A percentile compares a stretch with the other conserved stretches of the same genome.
phyloP scores from a whole-genome alignment of 2,329 filamentous ascomycete species.

The Coniochaeta hoffmannii region DNA sequence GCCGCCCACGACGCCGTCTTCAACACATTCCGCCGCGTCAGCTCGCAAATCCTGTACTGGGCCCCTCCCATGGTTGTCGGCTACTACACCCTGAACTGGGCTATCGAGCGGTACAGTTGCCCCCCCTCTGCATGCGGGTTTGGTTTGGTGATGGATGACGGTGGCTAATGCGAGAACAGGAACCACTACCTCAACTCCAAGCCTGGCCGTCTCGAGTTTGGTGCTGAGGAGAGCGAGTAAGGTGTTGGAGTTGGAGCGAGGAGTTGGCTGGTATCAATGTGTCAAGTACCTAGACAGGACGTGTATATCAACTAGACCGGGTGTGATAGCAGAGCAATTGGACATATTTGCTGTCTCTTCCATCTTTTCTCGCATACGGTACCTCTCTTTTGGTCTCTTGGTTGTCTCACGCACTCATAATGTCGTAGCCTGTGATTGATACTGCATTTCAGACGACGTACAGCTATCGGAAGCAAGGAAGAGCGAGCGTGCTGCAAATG shows the following conservation, averaged over 20 bases:
- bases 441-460: too few relatives aligned
- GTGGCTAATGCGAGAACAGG: constrained; percentile 36
- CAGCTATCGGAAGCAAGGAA: too few relatives aligned
- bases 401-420: too few relatives aligned
- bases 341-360: constrained; percentile 1
- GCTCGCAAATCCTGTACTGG: constrained; percentile 82
- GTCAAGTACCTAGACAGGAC: constrained; percentile 1
- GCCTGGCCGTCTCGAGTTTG: constrained; percentile 54
- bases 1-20: constrained; percentile 77
- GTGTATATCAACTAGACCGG: constrained; percentile 5
- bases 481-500: too few relatives aligned
- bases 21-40: constrained; percentile 87
- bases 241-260: neutral
- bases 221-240: constrained; percentile 33
- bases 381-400: too few relatives aligned
- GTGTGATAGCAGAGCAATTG: constrained; percentile 3
- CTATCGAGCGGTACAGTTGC: constrained; percentile 68
- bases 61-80: constrained; percentile 68
- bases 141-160: constrained; percentile 9
- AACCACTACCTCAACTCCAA: constrained; percentile 81
- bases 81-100: constrained; percentile 87
- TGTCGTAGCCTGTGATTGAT: too few relatives aligned
- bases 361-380: neutral
- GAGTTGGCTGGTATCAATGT: neutral
- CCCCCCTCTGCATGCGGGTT: neutral